Base-by-base conservation (phyloP, 164 flowering plant genomes). In the Paratinospora sagittata region DNA sequence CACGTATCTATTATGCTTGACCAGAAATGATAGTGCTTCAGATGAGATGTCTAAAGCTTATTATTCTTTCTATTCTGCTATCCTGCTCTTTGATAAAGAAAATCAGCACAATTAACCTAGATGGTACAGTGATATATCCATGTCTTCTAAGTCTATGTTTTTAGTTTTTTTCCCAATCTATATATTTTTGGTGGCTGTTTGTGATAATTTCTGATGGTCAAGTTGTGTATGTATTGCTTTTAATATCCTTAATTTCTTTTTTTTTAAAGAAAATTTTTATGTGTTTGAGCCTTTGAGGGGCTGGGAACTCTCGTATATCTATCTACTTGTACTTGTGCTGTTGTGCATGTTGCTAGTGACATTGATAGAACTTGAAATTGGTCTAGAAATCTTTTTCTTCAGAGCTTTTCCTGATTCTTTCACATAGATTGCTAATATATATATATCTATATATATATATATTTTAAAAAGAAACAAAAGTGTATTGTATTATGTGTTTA, bases 71-170 rank as follows among this genome's bases (percentile, higher is more conserved):
- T 77, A 64, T 80, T 76, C 76, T 84, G 37, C 70, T 82, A 65
- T 72, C 81, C 64, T 76, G 4, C 70, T 7, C 79, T 66, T 68
- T 79, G 37, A 55, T 72, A 55, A 55, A 0, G 45, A 73, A 70
- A 74, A 73, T 73, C 75, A 68, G 62, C 68, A 84, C 87, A 62
- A 72, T 88, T 69, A 88, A 73, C 79, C 81, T 86, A 67, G 96
- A 87, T 79, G 85, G 84, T 82, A 77, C 12, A 2, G 39, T 61
- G 63, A 65, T 23, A 55, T 2, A 61, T 61, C 23, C 16, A 33
- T 0, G 13, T 27, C 13, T 73, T 47, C 27, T 17, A 26, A n/a
- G n/a, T n/a, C n/a, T n/a, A n/a, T n/a, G n/a, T n/a, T 19, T 63
- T 27, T 14, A 11, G 3, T 30, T 30, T 30, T 30, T n/a, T 17